phyloP scores from a whole-genome alignment of 2,329 filamentous ascomycete genomes.

The Cercospora berteroae region DNA sequence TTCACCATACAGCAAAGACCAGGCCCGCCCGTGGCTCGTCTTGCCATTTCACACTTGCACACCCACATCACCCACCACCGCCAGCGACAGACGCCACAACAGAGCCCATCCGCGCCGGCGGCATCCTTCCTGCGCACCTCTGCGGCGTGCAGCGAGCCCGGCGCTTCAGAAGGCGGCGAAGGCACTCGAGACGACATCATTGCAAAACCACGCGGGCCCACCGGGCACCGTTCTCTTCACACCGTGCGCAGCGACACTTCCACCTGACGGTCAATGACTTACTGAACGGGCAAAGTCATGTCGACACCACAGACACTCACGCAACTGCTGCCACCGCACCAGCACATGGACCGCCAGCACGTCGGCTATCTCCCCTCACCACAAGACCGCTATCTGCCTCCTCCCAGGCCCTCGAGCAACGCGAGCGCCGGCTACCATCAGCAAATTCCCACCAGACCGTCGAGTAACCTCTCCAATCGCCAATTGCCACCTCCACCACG shows the following conservation, averaged over 20 bases:
- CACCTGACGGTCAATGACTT: neutral
- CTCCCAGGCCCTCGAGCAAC: conserved; percentile 36
- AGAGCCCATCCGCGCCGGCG: neutral
- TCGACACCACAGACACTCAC: conserved; percentile 36
- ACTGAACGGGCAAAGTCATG: conserved; percentile 20
- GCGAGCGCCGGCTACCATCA: conserved; percentile 35
- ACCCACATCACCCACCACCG: neutral
- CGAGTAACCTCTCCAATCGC: conserved; percentile 34
- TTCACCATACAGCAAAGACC: conserved; percentile 1
- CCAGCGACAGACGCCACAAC: neutral
- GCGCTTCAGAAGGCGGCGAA: conserved; percentile 5
- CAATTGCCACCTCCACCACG: conserved; percentile 33
- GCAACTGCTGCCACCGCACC: conserved; percentile 34
- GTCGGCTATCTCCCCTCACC: conserved; percentile 31
- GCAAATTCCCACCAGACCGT: conserved; percentile 35
- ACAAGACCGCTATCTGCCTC: conserved; percentile 36
- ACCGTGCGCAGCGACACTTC: neutral
- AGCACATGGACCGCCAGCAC: conserved; percentile 35
- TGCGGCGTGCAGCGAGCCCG: conserved; percentile 5
- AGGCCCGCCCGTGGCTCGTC: neutral
- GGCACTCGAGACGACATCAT: conserved; percentile 11
- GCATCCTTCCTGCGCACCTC: neutral
- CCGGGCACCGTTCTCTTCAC: neutral
- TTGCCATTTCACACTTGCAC: neutral
- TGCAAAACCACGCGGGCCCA: conserved; percentile 5